Conservation (phyloP, 352 stramenopile species). For the Saprolegnia parasitica region DNA sequence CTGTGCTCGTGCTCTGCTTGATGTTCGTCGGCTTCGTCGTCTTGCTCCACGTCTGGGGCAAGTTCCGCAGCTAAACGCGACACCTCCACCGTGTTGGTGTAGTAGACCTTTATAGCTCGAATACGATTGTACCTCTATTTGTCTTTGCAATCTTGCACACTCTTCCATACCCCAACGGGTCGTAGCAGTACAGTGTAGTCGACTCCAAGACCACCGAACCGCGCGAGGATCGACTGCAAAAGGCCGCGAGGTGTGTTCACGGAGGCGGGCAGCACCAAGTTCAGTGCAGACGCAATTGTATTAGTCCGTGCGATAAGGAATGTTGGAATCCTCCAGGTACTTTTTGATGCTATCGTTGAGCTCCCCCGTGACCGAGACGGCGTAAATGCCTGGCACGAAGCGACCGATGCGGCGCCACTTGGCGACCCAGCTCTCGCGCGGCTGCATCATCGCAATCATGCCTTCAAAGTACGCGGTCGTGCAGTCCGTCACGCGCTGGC, state of each 20-base stretch:
- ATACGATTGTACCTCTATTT: slow-evolving; percentile 25
- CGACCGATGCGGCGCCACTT: slow-evolving; percentile 86
- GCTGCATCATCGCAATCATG: slow-evolving; percentile 88
- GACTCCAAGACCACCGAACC: too few relatives aligned
- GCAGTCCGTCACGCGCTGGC: slow-evolving; percentile 81
- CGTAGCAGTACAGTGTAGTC: too few relatives aligned
- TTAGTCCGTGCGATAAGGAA: slow-evolving; percentile 60
- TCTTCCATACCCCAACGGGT: neutral
- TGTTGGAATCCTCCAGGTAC: slow-evolving; percentile 84
- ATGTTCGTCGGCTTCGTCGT: slow-evolving; percentile 96
- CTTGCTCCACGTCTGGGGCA: slow-evolving; percentile 96
- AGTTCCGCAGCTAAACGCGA: slow-evolving; percentile 83
- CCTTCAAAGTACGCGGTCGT: slow-evolving; percentile 86
- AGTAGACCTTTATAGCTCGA: slow-evolving; percentile 7
- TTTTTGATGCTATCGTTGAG: slow-evolving; percentile 84
- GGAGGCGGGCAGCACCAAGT: neutral
- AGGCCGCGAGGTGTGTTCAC: too few relatives aligned
- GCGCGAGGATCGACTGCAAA: too few relatives aligned
- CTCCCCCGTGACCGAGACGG: slow-evolving; percentile 80
- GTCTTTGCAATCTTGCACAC: neutral
- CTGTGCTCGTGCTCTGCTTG: slow-evolving; percentile 92
- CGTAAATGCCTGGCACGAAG: slow-evolving; percentile 80
- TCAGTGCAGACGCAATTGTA: neutral
- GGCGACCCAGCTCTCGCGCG: slow-evolving; percentile 85
- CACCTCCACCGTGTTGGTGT: neutral